Evolutionary conservation across 2,329 filamentous ascomycete species (phyloP).

Genomic region (Diaporthe helianthi): DNA sequence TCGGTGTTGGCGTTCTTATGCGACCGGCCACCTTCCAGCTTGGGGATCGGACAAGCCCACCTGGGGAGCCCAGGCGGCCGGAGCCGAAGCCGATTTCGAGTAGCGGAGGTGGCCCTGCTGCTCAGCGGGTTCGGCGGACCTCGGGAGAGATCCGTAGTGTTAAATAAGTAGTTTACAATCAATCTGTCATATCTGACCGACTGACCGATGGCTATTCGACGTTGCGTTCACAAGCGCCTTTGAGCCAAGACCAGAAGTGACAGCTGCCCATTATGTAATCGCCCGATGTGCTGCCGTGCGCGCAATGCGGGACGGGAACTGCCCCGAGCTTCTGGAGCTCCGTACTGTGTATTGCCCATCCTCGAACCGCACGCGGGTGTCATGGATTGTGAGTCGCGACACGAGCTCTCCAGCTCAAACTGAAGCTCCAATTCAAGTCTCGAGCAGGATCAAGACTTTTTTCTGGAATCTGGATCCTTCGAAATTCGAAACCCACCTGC

Average conservation of each 20-base stretch:
- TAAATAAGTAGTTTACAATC: neutral
- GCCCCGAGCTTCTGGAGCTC: slow-evolving; percentile 19
- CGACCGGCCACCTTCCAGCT: slow-evolving; percentile 19
- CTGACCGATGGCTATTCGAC: neutral
- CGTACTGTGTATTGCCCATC: too few species aligned
- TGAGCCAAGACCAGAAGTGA: neutral
- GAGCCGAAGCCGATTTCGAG: slow-evolving; percentile 17
- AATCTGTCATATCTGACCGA: too few species aligned
- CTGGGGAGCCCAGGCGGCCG: slow-evolving; percentile 18
- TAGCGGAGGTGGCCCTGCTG: slow-evolving; percentile 16
- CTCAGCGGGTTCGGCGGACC: slow-evolving; percentile 2
- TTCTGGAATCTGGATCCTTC: slow-evolving; percentile 15
- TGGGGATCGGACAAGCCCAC: slow-evolving; percentile 13
- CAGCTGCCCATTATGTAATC: slow-evolving; percentile 21
- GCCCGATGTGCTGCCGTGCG: neutral
- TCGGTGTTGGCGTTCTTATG: slow-evolving; percentile 11
- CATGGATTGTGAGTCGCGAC: slow-evolving; percentile 21
- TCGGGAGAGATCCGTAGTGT: too few species aligned
- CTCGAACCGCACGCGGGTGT: slow-evolving; percentile 1
- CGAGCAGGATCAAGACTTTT: slow-evolving; percentile 10
- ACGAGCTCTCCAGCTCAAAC: neutral
- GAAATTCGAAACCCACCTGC: slow-evolving; percentile 29
- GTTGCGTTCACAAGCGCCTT: slow-evolving; percentile 3
- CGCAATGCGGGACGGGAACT: neutral
- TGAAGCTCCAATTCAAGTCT: neutral